phyloP scores from a whole-genome alignment of 768 basidiomycete genomes.

The Candolleomyces efflorescens region DNA sequence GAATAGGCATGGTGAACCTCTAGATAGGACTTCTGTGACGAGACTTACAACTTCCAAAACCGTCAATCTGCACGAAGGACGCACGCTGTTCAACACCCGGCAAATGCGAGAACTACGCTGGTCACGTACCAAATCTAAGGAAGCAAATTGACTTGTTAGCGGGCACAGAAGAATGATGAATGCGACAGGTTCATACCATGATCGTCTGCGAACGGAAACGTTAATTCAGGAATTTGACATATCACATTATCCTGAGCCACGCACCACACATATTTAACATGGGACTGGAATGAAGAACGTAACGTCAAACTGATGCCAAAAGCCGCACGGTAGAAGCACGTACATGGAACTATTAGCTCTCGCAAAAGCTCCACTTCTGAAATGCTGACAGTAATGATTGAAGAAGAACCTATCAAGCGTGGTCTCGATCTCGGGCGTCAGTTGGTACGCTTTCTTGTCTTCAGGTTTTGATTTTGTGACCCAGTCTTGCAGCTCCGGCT shows the following conservation, averaged over 20 bases:
- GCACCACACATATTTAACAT: conserved; percentile 86
- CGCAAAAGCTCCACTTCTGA: conserved; percentile 87
- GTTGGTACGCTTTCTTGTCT: conserved; percentile 50
- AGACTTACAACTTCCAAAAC: conserved; percentile 75
- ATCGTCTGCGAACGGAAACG: conserved; percentile 48
- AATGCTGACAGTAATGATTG: conserved; percentile 85
- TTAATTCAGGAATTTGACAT: no score
- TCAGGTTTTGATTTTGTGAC: conserved; percentile 53
- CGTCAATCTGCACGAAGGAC: conserved; percentile 52
- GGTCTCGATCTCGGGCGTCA: conserved; percentile 67
- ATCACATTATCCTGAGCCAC: conserved; percentile 14
- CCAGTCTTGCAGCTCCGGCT: conserved; percentile 90
- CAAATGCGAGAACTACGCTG: neutral
- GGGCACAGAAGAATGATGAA: neutral
- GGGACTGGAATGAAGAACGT: conserved; percentile 43
- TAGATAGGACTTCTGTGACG: neutral
- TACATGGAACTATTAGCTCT: conserved; percentile 89
- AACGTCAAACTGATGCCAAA: conserved; percentile 2
- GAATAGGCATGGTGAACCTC: no score
- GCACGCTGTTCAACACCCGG: neutral
- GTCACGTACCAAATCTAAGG: conserved; percentile 7
- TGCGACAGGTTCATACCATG: conserved; percentile 50
- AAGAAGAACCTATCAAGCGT: conserved; percentile 89
- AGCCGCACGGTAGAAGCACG: conserved; percentile 24
- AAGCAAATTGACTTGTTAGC: neutral